Evolutionary conservation across 371 early-diverging fungal genomes (phyloP).

Genomic region (Mucor ambiguus): DNA sequence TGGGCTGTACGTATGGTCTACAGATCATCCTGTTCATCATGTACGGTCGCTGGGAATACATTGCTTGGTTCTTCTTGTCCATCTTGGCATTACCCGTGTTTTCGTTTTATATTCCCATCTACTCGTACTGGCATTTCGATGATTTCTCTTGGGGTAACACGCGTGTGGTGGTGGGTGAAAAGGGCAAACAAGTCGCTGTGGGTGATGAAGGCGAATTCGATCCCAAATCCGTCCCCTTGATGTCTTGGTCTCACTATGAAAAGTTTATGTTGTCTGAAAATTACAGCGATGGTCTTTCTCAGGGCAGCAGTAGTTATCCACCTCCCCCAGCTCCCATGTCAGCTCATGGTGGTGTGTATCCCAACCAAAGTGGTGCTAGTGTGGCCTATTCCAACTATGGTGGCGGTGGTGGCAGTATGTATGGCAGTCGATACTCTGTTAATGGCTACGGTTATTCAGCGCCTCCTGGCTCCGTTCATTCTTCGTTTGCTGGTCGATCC

Average conservation of each 20-base stretch:
- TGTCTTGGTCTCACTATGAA: constrained; percentile 92
- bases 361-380: background rate
- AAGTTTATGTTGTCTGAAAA: constrained; percentile 66
- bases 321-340: constrained; percentile 7
- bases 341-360: background rate
- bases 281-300: constrained; percentile 40
- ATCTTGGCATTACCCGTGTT: constrained; percentile 84
- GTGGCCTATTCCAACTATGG: background rate
- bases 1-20: constrained; percentile 73
- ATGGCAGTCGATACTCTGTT: constrained; percentile 1
- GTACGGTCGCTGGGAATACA: constrained; percentile 87
- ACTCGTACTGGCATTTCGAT: constrained; percentile 97
- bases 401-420: background rate
- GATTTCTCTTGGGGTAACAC: constrained; percentile 99
- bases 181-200: constrained; percentile 65
- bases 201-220: constrained; percentile 56
- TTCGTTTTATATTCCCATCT: constrained; percentile 81
- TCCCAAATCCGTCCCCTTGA: constrained; percentile 62
- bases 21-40: constrained; percentile 86
- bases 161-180: constrained; percentile 81
- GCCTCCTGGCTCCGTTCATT: background rate
- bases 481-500: background rate
- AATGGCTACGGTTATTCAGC: constrained; percentile 4
- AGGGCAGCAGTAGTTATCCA: constrained; percentile 42
- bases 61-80: constrained; percentile 96